Evolutionary conservation across 2,329 filamentous ascomycete species (phyloP), one percentile per base, ranked within the genome.

Genomic region (Colletotrichum tofieldiae): DNA sequence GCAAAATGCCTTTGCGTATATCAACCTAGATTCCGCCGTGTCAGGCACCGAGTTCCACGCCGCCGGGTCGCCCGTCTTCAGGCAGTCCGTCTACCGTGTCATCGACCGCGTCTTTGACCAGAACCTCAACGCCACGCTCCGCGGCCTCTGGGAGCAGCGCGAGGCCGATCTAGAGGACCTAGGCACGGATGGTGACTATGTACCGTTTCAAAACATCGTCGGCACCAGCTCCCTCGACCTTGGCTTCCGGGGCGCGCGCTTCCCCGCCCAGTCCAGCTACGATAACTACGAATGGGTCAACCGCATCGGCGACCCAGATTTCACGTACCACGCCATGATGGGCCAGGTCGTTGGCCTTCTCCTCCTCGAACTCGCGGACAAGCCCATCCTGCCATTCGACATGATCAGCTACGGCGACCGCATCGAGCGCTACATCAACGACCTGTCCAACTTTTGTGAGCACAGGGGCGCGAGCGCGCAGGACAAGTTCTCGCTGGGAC

Each of bases 201-300:
- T 95, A 3, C 91, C 95, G 2, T 99, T 98, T 81, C 96, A 97
- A 82, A 90, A 96, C 79, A 93, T 98, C 62, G 94, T 94, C 0
- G 96, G 96, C 64, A 95, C 92, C 9, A 96, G 94, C 55, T 95
- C 93, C 14, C 86, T 99, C 67, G 95, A 98, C 80, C 90, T 99
- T 75, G 88, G 90, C 37, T 98, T 99, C 78, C 77, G 85, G 47
- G 93, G 93, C 55, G 85, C 88, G 9, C 82, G 85, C 14, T 93
- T 89, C 77, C 94, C 95, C 0, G 91, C 92, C 63, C 92, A 95
- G 81, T 95, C 93, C 72, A 96, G 93, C 82, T 97, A 97, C 82
- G 96, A 98, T 79, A 97, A 91, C 65, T 95, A 93, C 77, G 92
- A 95, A 55, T 96, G 94, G 92, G 94, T 98, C 88, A 86, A 91